Conservation (phyloP, 2,329 filamentous ascomycete species). For the Epichloe sp. region DNA sequence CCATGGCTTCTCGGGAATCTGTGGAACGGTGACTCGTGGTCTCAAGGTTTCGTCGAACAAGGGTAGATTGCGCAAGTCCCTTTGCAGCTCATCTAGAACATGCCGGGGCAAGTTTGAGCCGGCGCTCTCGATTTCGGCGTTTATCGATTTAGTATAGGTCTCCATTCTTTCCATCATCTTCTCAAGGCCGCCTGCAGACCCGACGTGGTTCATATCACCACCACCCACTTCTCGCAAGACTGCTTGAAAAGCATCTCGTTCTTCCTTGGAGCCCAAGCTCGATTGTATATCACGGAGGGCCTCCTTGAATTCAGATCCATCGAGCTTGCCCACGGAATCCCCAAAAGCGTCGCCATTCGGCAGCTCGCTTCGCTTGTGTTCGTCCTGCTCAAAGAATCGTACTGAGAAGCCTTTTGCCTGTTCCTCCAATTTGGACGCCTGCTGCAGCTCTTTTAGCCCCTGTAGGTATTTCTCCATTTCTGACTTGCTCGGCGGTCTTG, state of each 20-base stretch:
- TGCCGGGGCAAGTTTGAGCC: slow-evolving; percentile 20
- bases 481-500: slow-evolving; percentile 13
- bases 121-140: slow-evolving; percentile 20
- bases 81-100: slow-evolving; percentile 19
- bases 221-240: slow-evolving; percentile 22
- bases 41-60: slow-evolving; percentile 11
- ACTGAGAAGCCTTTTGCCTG: slow-evolving; percentile 19
- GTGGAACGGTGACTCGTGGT: slow-evolving; percentile 15
- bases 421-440: slow-evolving; percentile 9
- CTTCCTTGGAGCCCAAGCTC: slow-evolving; percentile 21
- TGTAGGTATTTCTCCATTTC: slow-evolving; percentile 18
- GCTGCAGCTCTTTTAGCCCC: slow-evolving; percentile 14
- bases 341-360: slow-evolving; percentile 26
- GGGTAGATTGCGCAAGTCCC: slow-evolving; percentile 15
- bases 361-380: slow-evolving; percentile 24
- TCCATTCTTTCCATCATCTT: slow-evolving; percentile 21
- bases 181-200: slow-evolving; percentile 21
- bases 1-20: slow-evolving; percentile 24
- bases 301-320: slow-evolving; percentile 22
- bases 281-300: slow-evolving; percentile 25
- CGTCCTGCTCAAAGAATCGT: slow-evolving; percentile 36
- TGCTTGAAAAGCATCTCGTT: slow-evolving; percentile 21
- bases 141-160: slow-evolving; percentile 22
- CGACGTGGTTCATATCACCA: slow-evolving; percentile 17
- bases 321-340: slow-evolving; percentile 22